phyloP scores from a whole-genome alignment of 352 stramenopile genomes.

The Globisporangium recalcitrans region DNA sequence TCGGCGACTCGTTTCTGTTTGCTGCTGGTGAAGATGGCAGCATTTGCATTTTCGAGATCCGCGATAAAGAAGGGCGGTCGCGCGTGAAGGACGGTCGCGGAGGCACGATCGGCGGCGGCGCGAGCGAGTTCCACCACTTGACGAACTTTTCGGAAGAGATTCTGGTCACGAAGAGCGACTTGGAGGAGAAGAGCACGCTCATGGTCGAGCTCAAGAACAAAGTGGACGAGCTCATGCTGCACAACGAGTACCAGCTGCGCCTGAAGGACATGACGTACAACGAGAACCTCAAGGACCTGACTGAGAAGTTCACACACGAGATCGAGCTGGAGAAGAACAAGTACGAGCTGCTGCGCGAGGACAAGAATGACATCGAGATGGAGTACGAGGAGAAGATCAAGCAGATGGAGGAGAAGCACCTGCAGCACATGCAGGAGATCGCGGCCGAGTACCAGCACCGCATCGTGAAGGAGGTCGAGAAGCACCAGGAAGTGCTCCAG shows the following conservation, averaged over 20 bases:
- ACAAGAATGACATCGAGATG: conserved; percentile 92
- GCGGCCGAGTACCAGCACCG: conserved; percentile 89
- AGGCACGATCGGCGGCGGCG: conserved; percentile 10
- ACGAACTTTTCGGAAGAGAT: conserved; percentile 69
- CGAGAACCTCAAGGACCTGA: conserved; percentile 93
- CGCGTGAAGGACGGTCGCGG: conserved; percentile 29
- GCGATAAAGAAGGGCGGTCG: conserved; percentile 79
- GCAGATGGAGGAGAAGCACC: conserved; percentile 88
- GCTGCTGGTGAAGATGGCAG: conserved; percentile 83
- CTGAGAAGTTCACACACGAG: conserved; percentile 91
- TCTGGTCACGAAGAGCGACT: conserved; percentile 85
- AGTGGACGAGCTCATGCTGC: conserved; percentile 90
- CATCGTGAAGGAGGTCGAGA: conserved; percentile 92
- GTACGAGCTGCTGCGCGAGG: conserved; percentile 85
- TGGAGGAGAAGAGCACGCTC: conserved; percentile 90
- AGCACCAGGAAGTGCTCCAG: conserved; percentile 83
- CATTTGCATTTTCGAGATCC: conserved; percentile 85
- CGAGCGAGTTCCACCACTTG: conserved; percentile 18
- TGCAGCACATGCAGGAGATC: conserved; percentile 88
- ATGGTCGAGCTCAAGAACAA: conserved; percentile 94
- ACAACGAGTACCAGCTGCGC: conserved; percentile 94
- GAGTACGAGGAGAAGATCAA: conserved; percentile 90
- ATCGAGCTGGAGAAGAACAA: conserved; percentile 91
- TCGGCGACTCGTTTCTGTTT: conserved; percentile 88
- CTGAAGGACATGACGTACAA: conserved; percentile 95